phyloP scores from a whole-genome alignment of 2,329 filamentous ascomycete species.

The Hymenoscyphus linearis region DNA sequence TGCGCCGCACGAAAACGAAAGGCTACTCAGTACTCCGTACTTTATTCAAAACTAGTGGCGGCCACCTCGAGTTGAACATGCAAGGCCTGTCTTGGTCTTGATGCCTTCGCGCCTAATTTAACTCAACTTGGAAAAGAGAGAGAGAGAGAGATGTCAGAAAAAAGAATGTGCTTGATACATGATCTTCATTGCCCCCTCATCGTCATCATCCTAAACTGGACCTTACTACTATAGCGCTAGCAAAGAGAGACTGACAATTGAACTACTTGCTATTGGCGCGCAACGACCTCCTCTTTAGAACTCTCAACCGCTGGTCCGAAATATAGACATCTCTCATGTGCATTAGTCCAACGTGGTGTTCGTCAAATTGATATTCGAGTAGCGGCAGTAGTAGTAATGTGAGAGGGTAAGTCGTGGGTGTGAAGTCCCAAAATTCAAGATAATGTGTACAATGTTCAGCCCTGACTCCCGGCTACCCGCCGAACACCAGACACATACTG shows the following conservation, averaged over 20 bases:
- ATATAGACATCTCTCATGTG: neutral
- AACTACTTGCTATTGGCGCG: neutral
- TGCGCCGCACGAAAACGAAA: neutral
- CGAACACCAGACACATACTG: neutral
- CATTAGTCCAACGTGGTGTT: neutral
- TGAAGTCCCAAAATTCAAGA: neutral
- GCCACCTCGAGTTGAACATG: neutral
- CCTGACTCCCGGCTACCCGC: neutral
- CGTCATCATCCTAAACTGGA: neutral
- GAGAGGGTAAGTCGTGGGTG: neutral
- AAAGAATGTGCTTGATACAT: neutral
- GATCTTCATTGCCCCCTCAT: neutral
- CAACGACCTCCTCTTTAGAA: neutral
- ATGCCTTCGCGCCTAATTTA: neutral
- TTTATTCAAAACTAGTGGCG: constrained; percentile 1
- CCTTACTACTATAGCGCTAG: neutral
- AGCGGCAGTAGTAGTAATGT: neutral
- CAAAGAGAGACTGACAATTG: neutral
- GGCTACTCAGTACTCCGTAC: too few relatives aligned
- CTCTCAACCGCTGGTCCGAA: neutral
- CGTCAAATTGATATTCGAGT: neutral
- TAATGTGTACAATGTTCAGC: neutral
- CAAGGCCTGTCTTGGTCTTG: neutral
- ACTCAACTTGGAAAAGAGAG: neutral
- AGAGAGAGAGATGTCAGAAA: neutral